Base-by-base conservation (phyloP, 805 yeast genomes). In the Saccharomyces paradoxus region DNA sequence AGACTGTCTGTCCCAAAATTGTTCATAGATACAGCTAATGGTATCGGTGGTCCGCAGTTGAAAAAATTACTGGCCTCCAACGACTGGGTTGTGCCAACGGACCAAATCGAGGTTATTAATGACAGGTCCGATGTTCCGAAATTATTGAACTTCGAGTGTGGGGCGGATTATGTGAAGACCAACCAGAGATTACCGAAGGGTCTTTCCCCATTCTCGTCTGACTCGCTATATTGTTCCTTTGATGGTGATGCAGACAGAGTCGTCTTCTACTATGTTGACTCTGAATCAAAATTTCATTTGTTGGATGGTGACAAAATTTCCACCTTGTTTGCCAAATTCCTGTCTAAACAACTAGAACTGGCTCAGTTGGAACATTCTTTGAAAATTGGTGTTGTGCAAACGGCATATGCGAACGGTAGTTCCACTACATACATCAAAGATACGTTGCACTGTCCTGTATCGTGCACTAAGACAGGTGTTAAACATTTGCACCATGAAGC, bases 211-310 rank as follows among this genome's bases (percentile, higher is more conserved):
- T 37, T 24, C 3, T 37, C 44, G 13, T 9, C 3, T 37, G 44
- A 37, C 13, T 37, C 44, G 44, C 72, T 91, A 51, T 86, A 81
- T 63, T 86, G 95, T 6, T 88, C 96, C 1, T 90, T 89, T 66
- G 99, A 94, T 67, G 99, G 99, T 51, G 99, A 94, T 69, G 98
- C 99, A 4, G 99, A 94, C 69, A 78, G 99, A 63, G 84, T 94
- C 51, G 88, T 94, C 24, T 88, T 89, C 66, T 94, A 87, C 69
- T 86, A 80, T 68, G 70, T 74, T 48, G 76, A 75, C 49, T 56
- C 57, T 0, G 65, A 69, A 3, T 49, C 50, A 9, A 56, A 65
- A 26, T 87, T 87, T 68, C 72, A 76, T 41, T 68, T 87, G 41
- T 72, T 94, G 53, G 99, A 94, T 65, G 99, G 99, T 58, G 99